Conservation (phyloP, 2,329 filamentous ascomycete species). For the Aphanocladium album region DNA sequence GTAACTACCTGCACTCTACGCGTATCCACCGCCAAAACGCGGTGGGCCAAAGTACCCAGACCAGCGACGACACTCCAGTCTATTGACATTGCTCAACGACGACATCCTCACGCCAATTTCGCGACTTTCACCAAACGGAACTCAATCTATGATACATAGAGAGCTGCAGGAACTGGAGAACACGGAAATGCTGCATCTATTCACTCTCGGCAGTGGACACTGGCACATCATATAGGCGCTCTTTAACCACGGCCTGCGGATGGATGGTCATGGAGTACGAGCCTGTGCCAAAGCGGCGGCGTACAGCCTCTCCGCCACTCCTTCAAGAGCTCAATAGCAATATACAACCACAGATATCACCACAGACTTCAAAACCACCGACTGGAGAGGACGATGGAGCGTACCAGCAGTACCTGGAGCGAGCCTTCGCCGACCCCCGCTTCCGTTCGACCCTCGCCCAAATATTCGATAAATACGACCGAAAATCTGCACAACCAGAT, state of each 20-base stretch:
- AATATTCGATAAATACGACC: constrained; percentile 85
- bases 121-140: not conserved
- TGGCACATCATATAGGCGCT: not conserved
- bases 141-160: not conserved
- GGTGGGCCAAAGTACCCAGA: constrained; percentile 1
- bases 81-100: constrained; percentile 8
- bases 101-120: not conserved
- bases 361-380: constrained; percentile 19
- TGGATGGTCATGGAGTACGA: constrained; percentile 33
- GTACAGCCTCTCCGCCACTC: constrained; percentile 40
- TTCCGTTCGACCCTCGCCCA: constrained; percentile 81
- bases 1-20: constrained; percentile 1
- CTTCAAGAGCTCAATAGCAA: constrained; percentile 10
- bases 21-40: constrained; percentile 6
- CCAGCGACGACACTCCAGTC: not conserved
- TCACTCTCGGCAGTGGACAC: not conserved
- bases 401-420: constrained; percentile 54
- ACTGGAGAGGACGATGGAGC: constrained; percentile 43
- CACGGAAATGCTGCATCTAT: not conserved
- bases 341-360: not conserved
- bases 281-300: constrained; percentile 55
- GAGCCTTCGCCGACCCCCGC: constrained; percentile 61
- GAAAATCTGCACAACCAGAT: constrained; percentile 40
- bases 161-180: no score
- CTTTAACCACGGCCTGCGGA: not conserved